phyloP scores from a whole-genome alignment of 2,329 filamentous ascomycete species.

The Ustulina deusta region DNA sequence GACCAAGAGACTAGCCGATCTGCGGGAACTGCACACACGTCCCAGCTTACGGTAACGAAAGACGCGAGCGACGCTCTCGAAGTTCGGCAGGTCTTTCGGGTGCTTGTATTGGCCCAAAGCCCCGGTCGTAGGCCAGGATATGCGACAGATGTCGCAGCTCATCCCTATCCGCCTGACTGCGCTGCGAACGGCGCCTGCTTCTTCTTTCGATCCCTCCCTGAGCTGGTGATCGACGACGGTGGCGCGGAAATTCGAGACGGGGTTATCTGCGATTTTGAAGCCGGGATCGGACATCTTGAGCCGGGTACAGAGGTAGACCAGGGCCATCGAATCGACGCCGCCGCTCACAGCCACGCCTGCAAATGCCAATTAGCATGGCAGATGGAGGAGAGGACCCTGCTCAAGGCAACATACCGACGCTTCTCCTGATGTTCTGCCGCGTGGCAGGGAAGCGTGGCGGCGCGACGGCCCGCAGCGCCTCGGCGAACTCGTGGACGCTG shows the following conservation, averaged over 20 bases:
- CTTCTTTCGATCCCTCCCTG: constrained; percentile 63
- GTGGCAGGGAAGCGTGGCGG: constrained; percentile 62
- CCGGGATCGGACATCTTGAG: constrained; percentile 52
- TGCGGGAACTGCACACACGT: constrained; percentile 61
- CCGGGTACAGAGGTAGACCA: constrained; percentile 78
- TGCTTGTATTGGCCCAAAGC: constrained; percentile 45
- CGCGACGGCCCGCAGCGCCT: constrained; percentile 64
- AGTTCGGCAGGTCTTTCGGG: constrained; percentile 65
- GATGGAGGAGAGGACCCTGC: not conserved
- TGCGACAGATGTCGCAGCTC: constrained; percentile 40
- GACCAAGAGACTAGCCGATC: constrained; percentile 74
- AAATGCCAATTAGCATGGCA: constrained; percentile 3
- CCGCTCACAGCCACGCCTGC: constrained; percentile 86
- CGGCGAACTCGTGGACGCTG: constrained; percentile 55
- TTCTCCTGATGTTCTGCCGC: constrained; percentile 52
- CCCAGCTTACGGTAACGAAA: constrained; percentile 81
- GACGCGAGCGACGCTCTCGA: constrained; percentile 81
- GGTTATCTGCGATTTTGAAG: constrained; percentile 60
- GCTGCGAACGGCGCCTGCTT: constrained; percentile 62
- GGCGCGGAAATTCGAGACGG: constrained; percentile 56
- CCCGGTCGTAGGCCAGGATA: constrained; percentile 64
- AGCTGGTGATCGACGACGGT: constrained; percentile 70
- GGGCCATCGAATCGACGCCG: constrained; percentile 97
- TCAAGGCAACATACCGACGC: constrained; percentile 58
- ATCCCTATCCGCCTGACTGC: constrained; percentile 55